These are phyloP conservation scores for Mimosa bimucronata DNA, from an alignment of 306 rosid species.

Conservation along the genomic window DNA sequence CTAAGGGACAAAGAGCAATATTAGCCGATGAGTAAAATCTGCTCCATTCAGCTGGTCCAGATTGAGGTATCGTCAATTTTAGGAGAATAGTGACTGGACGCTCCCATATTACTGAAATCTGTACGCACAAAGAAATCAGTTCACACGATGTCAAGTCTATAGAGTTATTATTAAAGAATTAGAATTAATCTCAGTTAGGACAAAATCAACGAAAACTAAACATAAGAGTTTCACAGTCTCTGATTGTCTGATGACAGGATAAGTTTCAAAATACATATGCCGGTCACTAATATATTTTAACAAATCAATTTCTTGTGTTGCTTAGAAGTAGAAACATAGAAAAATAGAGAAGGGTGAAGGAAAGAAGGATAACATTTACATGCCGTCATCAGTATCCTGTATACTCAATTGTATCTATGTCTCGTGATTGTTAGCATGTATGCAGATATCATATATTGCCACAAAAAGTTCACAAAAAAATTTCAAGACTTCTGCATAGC, in stretches of 20 bases:
- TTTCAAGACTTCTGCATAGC: background rate
- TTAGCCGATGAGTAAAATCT: constrained; percentile 83
- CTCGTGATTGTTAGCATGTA: background rate
- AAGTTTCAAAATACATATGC: constrained; percentile 8
- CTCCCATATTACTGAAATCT: constrained; percentile 77
- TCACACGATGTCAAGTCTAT: constrained; percentile 34
- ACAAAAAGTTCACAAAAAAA: background rate
- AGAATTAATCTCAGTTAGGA: background rate
- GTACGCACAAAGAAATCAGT: constrained; percentile 34
- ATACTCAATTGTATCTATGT: no score
- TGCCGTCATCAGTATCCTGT: no score
- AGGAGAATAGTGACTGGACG: constrained; percentile 67
- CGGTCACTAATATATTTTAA: background rate
- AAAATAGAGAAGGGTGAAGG: background rate
- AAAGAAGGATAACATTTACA: background rate
- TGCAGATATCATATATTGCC: background rate
- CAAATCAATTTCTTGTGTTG: background rate
- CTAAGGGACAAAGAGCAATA: constrained; percentile 79
- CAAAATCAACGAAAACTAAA: background rate
- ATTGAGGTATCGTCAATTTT: constrained; percentile 83
- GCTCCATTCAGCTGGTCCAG: constrained; percentile 84
- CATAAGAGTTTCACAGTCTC: background rate
- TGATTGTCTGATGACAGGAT: background rate
- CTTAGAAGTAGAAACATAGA: background rate
- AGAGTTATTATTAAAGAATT: constrained; percentile 24